phyloP scores from a whole-genome alignment of 257 asterid genomes.

The Solanum commersonii region DNA sequence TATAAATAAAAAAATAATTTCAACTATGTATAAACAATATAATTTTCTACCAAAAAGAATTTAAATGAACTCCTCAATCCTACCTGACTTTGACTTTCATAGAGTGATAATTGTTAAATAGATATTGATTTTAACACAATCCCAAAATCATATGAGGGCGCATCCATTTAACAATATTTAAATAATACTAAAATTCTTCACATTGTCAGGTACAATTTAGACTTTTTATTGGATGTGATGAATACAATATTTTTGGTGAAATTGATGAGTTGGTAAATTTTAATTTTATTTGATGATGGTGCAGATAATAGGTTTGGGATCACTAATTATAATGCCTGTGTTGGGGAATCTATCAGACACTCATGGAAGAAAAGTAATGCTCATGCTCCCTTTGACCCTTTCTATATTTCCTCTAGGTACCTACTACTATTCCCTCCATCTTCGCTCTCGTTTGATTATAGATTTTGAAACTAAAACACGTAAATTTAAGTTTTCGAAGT shows the following conservation, averaged over 20 bases:
- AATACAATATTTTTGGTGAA: neutral
- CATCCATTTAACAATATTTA: too few relatives aligned
- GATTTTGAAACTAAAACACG: neutral
- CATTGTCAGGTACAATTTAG: neutral
- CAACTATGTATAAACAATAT: too few relatives aligned
- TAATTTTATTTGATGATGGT: neutral
- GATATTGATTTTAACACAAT: too few relatives aligned
- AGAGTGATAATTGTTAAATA: too few relatives aligned
- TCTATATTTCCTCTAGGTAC: conserved; percentile 63
- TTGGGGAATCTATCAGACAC: conserved; percentile 80
- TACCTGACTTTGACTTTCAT: too few relatives aligned
- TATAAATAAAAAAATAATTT: too few relatives aligned
- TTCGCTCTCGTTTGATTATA: neutral
- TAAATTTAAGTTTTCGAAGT: too few relatives aligned
- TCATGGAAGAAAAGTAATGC: conserved; percentile 77
- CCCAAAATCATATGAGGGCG: too few relatives aligned
- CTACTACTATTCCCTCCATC: neutral
- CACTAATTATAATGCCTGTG: conserved; percentile 70
- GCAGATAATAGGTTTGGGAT: conserved; percentile 82
- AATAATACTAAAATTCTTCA: too few relatives aligned
- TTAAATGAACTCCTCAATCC: too few relatives aligned
- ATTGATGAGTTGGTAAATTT: too few relatives aligned
- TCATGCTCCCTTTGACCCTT: conserved; percentile 70
- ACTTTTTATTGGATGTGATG: neutral
- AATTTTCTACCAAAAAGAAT: fast-evolving